phyloP scores from a whole-genome alignment of 805 yeast species.

The Sugiyamaella floridensis region DNA sequence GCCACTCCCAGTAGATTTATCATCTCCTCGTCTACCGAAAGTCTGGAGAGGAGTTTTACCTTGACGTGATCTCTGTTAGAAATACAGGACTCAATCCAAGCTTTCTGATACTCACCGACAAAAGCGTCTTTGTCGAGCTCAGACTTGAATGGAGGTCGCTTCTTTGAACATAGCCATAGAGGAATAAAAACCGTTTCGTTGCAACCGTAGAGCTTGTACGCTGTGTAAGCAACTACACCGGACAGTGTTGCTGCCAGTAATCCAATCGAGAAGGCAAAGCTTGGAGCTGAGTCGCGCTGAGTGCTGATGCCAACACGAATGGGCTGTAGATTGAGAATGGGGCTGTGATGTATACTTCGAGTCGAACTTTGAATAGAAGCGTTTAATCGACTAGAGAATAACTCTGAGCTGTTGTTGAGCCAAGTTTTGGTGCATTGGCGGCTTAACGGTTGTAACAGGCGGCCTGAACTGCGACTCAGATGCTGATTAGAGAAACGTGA shows the following conservation, averaged over 20 bases:
- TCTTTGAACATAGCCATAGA: conserved; percentile 13
- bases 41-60: conserved; percentile 13
- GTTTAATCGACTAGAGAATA: too few relatives aligned
- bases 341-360: too few relatives aligned
- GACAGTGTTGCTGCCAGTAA: conserved; percentile 10
- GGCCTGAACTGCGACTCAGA: too few relatives aligned
- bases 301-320: background rate
- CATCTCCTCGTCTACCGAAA: conserved; percentile 18
- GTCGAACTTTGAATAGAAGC: too few relatives aligned
- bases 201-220: conserved; percentile 11
- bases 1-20: conserved; percentile 16
- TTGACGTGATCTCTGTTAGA: conserved; percentile 2
- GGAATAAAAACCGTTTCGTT: conserved; percentile 19
- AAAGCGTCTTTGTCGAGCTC: conserved; percentile 17
- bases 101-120: background rate
- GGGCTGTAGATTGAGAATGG: background rate
- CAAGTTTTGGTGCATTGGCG: too few relatives aligned
- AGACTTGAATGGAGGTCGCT: conserved; percentile 13
- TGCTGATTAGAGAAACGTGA: too few relatives aligned
- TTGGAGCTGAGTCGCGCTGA: conserved; percentile 6
- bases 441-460: too few relatives aligned
- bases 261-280: conserved; percentile 6
- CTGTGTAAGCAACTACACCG: conserved; percentile 9
- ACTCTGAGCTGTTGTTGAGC: too few relatives aligned
- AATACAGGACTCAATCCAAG: background rate